Evolutionary conservation across 1,139 yeast species (phyloP), one percentile per base, ranked within the genome.

Genomic region (Yamadazyma atmosphaerica): DNA sequence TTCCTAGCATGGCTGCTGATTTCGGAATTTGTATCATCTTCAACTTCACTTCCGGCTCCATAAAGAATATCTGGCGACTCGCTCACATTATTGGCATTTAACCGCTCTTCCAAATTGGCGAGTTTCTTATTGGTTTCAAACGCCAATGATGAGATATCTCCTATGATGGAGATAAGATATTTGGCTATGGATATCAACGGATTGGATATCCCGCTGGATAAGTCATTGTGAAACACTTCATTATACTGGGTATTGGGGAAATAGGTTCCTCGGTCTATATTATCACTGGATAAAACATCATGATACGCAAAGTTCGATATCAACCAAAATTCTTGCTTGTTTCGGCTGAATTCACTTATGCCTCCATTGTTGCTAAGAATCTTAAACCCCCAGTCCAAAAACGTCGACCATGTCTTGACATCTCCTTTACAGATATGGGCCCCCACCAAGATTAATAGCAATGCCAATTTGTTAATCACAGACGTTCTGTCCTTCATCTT

Each of bases 261-360:
- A 51, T 78, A 79, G 0, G 83, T 72, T 1, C 81, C 81, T 35
- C 82, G 55, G 39, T 77, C 79, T 36, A 74, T 65, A 25, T 72
- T 69, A 11, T 85, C 77, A 37, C 82, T 74, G 1, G 92, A 81
- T 46, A 84, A 65, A 29, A 86, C 73, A 54, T 86, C 95, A 56
- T 86, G 95, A 54, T 86, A 86, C 1, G 89, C 88, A 61, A 83
- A 86, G 57, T 83, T 85, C n/a, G 88, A 78, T 18, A 84, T 79
- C 39, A 86, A 66, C 86, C 92, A 86, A 44, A 82, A 80, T 44
- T 79, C 79, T 42, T 77, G 80, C 46, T 77, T 79, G 55, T 77
- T 78, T 35, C 66, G 67, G 46, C 71, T 68, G 43, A 69, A 70
- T 41, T 73, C 73, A 46, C 78, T 73, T 32, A 80, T 63, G 0